These are phyloP conservation scores for Pyrenopolyporus hunteri DNA, from an alignment of 495 filamentous ascomycete species.

Conservation along the genomic window DNA sequence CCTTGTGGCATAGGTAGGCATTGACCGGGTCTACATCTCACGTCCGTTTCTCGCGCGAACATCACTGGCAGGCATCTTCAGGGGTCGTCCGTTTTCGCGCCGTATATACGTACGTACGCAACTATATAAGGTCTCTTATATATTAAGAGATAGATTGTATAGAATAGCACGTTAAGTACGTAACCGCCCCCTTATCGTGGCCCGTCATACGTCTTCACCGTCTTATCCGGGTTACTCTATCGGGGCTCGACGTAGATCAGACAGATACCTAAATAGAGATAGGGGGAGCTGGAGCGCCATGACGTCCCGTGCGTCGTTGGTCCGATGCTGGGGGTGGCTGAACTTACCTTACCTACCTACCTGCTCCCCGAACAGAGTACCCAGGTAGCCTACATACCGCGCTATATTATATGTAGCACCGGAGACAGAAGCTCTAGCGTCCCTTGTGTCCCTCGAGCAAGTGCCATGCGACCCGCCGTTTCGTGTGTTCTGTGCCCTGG, in stretches of 20 bases:
- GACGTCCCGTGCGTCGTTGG: neutral
- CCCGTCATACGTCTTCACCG: neutral
- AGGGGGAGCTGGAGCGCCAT: too few species aligned
- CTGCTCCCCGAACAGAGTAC: neutral
- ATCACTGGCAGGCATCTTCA: neutral
- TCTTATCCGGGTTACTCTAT: neutral
- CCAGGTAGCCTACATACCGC: too few species aligned
- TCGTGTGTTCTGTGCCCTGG: too few species aligned
- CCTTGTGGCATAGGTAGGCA: neutral
- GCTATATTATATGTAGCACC: too few species aligned
- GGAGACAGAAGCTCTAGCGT: too few species aligned
- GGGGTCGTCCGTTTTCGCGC: neutral
- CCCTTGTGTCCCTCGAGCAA: too few species aligned
- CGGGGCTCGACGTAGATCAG: neutral
- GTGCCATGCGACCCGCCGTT: too few species aligned
- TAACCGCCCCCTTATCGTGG: neutral
- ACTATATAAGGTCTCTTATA: too few species aligned
- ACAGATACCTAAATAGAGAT: too few species aligned
- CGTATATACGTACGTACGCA: neutral
- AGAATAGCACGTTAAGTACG: neutral
- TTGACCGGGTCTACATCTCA: neutral
- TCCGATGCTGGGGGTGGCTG: neutral
- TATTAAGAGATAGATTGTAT: too few species aligned
- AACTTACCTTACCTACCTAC: constrained; percentile 10
- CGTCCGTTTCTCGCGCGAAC: neutral